These are phyloP conservation scores for Colletotrichum sp. DNA, from an alignment of 2,329 filamentous ascomycete species.

Conservation along the genomic window DNA sequence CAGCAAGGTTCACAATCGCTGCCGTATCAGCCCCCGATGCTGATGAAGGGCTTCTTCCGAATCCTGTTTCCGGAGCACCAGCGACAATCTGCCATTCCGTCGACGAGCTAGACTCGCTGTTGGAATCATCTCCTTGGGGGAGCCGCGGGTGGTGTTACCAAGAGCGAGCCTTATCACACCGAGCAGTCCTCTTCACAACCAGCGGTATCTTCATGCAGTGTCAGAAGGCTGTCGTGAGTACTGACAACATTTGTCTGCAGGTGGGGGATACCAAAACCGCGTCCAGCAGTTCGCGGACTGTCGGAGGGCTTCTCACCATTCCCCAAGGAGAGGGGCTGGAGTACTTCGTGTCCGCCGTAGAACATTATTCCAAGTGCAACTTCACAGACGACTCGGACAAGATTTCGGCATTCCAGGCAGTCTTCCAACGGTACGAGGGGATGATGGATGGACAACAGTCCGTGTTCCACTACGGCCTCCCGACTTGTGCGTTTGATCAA, in stretches of 20 bases:
- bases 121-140: not conserved
- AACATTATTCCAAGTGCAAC: not conserved
- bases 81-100: not conserved
- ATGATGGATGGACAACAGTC: not conserved
- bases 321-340: not conserved
- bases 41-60: not conserved
- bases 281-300: not conserved
- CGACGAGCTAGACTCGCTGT: not conserved
- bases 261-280: fast-evolving
- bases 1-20: not conserved
- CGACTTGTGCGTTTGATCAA: not conserved
- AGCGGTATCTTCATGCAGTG: not conserved
- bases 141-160: not conserved
- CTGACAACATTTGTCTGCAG: not conserved
- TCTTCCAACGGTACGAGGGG: not conserved
- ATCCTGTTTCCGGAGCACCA: not conserved
- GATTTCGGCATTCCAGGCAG: not conserved
- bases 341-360: not conserved
- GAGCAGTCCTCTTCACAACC: not conserved
- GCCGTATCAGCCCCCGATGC: not conserved
- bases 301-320: not conserved
- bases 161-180: not conserved
- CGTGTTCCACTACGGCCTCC: not conserved
- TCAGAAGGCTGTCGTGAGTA: not conserved
- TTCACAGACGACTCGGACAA: not conserved